These are phyloP conservation scores for Fusarium penzigii DNA, from an alignment of 2,329 filamentous ascomycete genomes.

Conservation along the genomic window DNA sequence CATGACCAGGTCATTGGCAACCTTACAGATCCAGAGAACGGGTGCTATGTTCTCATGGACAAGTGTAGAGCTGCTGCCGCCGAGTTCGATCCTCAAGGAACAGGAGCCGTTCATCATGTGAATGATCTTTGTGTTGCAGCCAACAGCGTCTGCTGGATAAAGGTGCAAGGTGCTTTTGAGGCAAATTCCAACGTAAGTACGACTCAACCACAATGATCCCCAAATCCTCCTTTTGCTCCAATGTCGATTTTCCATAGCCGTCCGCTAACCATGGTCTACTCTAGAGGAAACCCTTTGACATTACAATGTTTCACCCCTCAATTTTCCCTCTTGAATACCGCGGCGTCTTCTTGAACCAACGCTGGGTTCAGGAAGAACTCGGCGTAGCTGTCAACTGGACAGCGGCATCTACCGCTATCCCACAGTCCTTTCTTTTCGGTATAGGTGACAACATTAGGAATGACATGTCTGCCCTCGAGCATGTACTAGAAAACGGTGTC, in stretches of 20 bases:
- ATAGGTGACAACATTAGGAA: constrained; percentile 57
- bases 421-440: constrained; percentile 54
- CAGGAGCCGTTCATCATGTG: constrained; percentile 39
- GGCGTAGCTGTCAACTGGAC: constrained; percentile 64
- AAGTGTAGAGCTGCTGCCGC: constrained; percentile 43
- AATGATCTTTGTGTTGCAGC: constrained; percentile 51
- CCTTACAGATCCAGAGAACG: constrained; percentile 28
- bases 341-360: constrained; percentile 62
- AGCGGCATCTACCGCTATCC: constrained; percentile 38
- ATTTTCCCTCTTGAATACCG: constrained; percentile 63
- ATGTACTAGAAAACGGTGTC: constrained; percentile 59
- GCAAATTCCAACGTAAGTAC: constrained; percentile 5
- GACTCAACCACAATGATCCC: too few relatives aligned
- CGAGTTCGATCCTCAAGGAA: constrained; percentile 39
- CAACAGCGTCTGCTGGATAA: constrained; percentile 41
- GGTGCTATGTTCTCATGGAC: constrained; percentile 53
- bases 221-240: too few relatives aligned
- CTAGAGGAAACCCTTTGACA: constrained; percentile 61
- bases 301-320: constrained; percentile 53
- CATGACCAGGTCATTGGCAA: constrained; percentile 15
- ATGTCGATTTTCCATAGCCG: too few relatives aligned
- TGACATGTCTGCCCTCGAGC: constrained; percentile 46
- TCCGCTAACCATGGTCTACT: constrained; percentile 10
- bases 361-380: constrained; percentile 56
- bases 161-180: constrained; percentile 10